Evolutionary conservation across 306 rosid genomes (phyloP).

Genomic region (Vigna radiata): DNA sequence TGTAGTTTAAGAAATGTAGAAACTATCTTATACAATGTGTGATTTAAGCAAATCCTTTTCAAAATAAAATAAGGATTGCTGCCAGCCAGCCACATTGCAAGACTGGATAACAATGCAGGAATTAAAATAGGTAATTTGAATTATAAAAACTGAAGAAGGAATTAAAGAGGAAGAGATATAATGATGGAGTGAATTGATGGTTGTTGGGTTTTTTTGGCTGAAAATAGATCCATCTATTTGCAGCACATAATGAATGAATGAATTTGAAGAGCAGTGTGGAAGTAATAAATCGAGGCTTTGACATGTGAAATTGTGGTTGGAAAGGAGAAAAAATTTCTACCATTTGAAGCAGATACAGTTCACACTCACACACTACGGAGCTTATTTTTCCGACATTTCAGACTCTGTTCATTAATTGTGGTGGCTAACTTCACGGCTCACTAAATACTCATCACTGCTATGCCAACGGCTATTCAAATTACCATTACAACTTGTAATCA

Average conservation of each 20-base stretch:
- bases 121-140: no score
- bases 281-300: constrained; percentile 24
- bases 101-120: no score
- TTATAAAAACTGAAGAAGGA: no score
- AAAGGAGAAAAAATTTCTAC: background rate
- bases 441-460: constrained; percentile 41
- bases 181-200: no score
- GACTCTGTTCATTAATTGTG: constrained; percentile 46
- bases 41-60: background rate
- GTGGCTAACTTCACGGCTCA: constrained; percentile 57
- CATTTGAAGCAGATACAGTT: constrained; percentile 7
- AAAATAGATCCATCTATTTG: no score
- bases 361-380: background rate
- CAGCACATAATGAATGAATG: no score
- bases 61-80: background rate
- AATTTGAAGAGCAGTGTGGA: background rate
- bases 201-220: no score
- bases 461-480: background rate
- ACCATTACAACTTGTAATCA: background rate
- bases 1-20: no score
- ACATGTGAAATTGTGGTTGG: constrained; percentile 47
- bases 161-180: no score
- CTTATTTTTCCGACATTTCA: background rate
- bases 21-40: no score
- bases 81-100: no score